phyloP scores from a whole-genome alignment of 2,329 filamentous ascomycete species.

The Orbilia brochopaga region DNA sequence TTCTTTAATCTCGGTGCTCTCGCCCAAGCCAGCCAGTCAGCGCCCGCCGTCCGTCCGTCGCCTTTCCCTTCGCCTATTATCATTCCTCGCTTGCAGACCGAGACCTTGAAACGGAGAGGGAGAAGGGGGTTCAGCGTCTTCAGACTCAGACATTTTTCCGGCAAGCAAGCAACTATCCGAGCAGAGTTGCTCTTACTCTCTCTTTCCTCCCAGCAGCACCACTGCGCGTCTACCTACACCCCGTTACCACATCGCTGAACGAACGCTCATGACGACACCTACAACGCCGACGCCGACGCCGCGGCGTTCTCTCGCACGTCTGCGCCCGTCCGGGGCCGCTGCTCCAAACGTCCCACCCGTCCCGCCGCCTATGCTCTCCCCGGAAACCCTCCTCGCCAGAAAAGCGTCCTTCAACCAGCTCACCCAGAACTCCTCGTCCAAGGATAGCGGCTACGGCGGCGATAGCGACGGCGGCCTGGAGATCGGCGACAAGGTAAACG shows the following conservation, averaged over 20 bases:
- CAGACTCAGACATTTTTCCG: conserved; percentile 3
- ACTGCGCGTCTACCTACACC: background rate
- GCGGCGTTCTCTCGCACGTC: conserved; percentile 56
- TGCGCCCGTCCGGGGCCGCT: conserved; percentile 55
- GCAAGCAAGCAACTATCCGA: too few relatives aligned
- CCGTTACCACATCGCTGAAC: background rate
- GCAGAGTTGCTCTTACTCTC: too few relatives aligned
- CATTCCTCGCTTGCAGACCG: conserved; percentile 2
- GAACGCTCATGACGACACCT: conserved; percentile 45
- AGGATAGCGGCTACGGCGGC: conserved; percentile 58
- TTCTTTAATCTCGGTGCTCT: background rate
- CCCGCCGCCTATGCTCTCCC: conserved; percentile 63
- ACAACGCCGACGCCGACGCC: conserved; percentile 52
- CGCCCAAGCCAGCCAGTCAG: background rate
- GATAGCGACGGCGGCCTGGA: conserved; percentile 65
- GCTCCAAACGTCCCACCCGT: conserved; percentile 60
- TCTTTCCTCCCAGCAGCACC: background rate
- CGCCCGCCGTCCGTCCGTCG: background rate
- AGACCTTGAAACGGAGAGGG: conserved; percentile 4
- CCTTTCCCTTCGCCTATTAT: conserved; percentile 5
- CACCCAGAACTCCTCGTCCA: conserved; percentile 67
- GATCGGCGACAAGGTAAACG: conserved; percentile 84
- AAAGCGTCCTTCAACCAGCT: conserved; percentile 75
- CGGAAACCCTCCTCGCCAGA: conserved; percentile 64
- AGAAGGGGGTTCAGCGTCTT: background rate